Evolutionary conservation across 2,329 filamentous ascomycete genomes (phyloP).

Genomic region (Thielaviopsis populi): DNA sequence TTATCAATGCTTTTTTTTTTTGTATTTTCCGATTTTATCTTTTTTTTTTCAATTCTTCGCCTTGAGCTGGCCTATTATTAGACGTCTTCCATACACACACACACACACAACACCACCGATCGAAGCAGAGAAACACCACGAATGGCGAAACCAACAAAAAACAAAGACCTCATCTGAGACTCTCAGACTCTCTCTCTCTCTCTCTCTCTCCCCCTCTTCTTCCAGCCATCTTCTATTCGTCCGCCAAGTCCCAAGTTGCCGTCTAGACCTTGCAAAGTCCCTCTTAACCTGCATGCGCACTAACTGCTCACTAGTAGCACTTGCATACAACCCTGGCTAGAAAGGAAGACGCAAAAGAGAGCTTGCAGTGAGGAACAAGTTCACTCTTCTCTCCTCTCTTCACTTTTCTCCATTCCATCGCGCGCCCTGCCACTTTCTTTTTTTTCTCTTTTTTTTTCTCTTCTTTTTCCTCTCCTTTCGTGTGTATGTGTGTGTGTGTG

Average conservation of each 20-base stretch:
- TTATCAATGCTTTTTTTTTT: too few species aligned
- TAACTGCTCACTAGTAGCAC: not conserved
- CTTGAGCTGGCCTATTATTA: too few species aligned
- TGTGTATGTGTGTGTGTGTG: not conserved
- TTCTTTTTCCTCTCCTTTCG: not conserved
- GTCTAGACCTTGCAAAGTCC: not conserved
- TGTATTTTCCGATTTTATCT: too few species aligned
- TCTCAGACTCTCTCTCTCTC: too few species aligned
- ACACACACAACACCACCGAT: too few species aligned
- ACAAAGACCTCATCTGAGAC: too few species aligned
- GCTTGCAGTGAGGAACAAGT: not conserved
- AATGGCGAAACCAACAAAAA: too few species aligned
- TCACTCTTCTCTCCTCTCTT: not conserved
- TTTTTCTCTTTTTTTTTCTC: not conserved
- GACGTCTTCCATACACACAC: too few species aligned
- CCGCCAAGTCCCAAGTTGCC: not conserved
- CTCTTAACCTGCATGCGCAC: not conserved
- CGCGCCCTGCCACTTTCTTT: conserved; percentile 3
- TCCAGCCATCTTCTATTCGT: not conserved
- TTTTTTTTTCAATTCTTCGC: too few species aligned
- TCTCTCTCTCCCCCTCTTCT: not conserved
- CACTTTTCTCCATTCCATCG: not conserved
- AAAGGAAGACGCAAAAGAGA: conserved; percentile 1
- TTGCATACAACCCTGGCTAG: not conserved
- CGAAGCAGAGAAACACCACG: too few species aligned